Evolutionary conservation across 1,284 basidiomycete genomes (phyloP).

Genomic region (Trichosporon inkin): DNA sequence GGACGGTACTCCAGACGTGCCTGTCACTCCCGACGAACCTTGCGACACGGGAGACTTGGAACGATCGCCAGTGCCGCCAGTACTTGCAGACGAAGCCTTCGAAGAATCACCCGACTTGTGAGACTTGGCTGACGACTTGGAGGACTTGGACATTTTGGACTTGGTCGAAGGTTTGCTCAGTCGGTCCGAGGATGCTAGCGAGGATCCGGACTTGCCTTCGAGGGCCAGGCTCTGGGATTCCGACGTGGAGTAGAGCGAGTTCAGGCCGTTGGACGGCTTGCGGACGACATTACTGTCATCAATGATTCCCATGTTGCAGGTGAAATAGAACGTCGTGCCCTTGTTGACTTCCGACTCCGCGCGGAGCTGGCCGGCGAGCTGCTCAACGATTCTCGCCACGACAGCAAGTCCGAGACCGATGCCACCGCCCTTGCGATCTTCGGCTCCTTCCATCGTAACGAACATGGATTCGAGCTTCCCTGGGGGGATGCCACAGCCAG

Average conservation of each 20-base stretch:
- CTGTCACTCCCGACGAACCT: neutral
- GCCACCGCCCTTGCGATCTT: constrained; percentile 50
- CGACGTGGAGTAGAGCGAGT: too few relatives aligned
- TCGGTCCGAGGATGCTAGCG: neutral
- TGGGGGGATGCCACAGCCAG: constrained; percentile 69
- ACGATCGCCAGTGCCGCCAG: constrained; percentile 13
- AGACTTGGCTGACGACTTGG: constrained; percentile 6
- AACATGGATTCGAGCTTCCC: constrained; percentile 76
- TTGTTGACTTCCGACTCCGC: constrained; percentile 67
- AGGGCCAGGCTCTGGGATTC: too few relatives aligned
- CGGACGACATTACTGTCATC: neutral
- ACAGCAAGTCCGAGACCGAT: constrained; percentile 70
- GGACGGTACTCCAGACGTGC: neutral
- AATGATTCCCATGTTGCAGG: constrained; percentile 33
- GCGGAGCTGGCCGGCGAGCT: constrained; percentile 71
- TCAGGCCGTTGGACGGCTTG: neutral
- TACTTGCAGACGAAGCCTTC: constrained; percentile 3
- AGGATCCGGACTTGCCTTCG: neutral
- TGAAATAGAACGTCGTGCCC: constrained; percentile 63
- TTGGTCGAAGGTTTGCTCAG: neutral
- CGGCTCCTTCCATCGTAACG: constrained; percentile 79
- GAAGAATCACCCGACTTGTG: constrained; percentile 4
- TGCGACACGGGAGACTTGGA: neutral
- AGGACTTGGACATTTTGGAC: neutral
- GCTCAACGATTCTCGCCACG: constrained; percentile 76